Base-by-base conservation (phyloP, 164 flowering plant genomes). In the Buxus sempervirens region DNA sequence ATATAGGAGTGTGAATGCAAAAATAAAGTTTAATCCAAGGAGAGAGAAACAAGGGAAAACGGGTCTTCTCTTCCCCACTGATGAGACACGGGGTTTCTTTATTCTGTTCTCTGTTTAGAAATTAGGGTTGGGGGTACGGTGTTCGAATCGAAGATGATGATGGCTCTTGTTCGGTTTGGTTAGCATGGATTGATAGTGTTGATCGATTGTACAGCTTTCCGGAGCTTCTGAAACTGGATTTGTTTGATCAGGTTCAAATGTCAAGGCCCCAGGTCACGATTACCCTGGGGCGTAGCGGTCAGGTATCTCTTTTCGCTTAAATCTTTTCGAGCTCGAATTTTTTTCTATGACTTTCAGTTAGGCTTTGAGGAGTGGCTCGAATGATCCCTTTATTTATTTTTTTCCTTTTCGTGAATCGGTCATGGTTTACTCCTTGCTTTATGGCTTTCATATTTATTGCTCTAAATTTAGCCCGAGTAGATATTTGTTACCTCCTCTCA, bases 271-370 rank as follows among this genome's bases (percentile, higher is more conserved):
- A 80, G 65, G 82, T 88, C 60, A 88, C 94, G 18, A 86, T 90
- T 41, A 88, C 92, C 74, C 79, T 90, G 22, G 94, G 97, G 16
- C 78, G 85, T 55, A 72, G 76, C 45, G 89, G 92, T 64, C 94
- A 83, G 89, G 97, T 90, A 77, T 20, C 22, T 67, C 41, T 18
- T 53, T 62, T 23, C 57, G 38, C 3, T 26, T 65, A 5, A 9
- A 24, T 65, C 1, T 48, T 36, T 28, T 32, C 38, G 7, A 32
- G 7, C 23, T 55, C 15, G 6, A 0, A 48, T 20, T 57, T 0
- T 0, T 23, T 41, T 41, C n/a, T 45, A 45, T n/a, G n/a, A 6
- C 12, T 45, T 38, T 28, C 53, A 14, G 18, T 5, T 64, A 38
- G 56, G 28, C n/a, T 65, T 45, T 32, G 38, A 32, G 38, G 38